Conservation (phyloP, 805 yeast species). For the Spathaspora hagerdaliae region DNA sequence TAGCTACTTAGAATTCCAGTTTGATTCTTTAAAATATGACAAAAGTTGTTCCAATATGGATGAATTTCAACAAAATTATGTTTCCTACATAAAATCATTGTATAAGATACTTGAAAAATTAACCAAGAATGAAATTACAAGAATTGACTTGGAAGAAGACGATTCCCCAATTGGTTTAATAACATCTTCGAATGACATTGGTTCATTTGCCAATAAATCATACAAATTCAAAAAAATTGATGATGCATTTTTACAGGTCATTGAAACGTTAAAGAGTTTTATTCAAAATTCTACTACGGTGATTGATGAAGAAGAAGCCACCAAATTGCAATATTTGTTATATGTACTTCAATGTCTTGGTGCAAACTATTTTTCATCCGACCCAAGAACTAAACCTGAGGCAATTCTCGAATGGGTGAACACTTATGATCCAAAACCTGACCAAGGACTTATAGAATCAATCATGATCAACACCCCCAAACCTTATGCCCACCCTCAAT, state of each 20-base stretch:
- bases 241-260: constrained; percentile 22
- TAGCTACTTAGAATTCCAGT: constrained; percentile 33
- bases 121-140: constrained; percentile 8
- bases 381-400: constrained; percentile 38
- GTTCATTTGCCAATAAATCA: neutral
- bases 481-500: constrained; percentile 48
- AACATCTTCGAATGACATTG: constrained; percentile 4
- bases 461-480: constrained; percentile 40
- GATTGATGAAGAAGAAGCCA: constrained; percentile 22
- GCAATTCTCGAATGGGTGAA: constrained; percentile 61
- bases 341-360: constrained; percentile 56
- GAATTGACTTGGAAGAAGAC: constrained; percentile 14
- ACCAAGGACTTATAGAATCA: constrained; percentile 43
- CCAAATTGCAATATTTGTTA: constrained; percentile 37
- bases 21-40: constrained; percentile 38
- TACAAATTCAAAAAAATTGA: constrained; percentile 8
- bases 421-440: constrained; percentile 65
- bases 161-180: constrained; percentile 31
- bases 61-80: constrained; percentile 37
- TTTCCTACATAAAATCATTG: constrained; percentile 44
- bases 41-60: constrained; percentile 30
- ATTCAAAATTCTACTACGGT: constrained; percentile 19
- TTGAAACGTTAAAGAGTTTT: constrained; percentile 26
- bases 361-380: constrained; percentile 43
- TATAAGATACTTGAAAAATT: constrained; percentile 49